Percentiles rank a stretch among this genome's conserved stretches.
Conservation (phyloP, 192 early-diverging fungal species). For the Coemansia sp. region DNA sequence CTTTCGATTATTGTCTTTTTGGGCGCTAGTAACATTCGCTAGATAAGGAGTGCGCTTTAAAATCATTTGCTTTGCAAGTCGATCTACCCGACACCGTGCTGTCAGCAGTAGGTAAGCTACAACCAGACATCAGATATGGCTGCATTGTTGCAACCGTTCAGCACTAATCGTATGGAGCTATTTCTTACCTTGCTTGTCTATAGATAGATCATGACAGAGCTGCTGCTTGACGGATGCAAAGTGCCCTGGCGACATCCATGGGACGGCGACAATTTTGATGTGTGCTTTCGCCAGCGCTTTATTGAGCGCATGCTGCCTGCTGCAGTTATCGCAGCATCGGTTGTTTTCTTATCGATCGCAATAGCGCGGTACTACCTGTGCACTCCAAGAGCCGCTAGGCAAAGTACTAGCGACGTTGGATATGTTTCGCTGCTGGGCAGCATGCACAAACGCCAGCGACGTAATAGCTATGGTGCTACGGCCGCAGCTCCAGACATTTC, state of each 20-base stretch:
- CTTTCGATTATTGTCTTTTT: too few relatives aligned
- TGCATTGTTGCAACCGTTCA: background rate
- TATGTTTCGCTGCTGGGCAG: conserved; percentile 7
- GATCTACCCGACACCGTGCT: too few relatives aligned
- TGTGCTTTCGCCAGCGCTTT: conserved; percentile 43
- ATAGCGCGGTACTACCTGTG: conserved; percentile 16
- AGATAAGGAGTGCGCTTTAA: too few relatives aligned
- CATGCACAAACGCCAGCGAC: background rate
- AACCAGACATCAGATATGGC: background rate
- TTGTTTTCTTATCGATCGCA: conserved; percentile 7
- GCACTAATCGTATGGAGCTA: background rate
- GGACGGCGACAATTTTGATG: conserved; percentile 45
- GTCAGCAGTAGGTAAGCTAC: background rate
- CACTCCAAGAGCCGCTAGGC: background rate
- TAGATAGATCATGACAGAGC: conserved; percentile 10
- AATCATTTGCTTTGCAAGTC: too few relatives aligned
- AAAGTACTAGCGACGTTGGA: background rate
- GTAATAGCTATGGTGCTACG: background rate
- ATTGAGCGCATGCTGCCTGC: conserved; percentile 31
- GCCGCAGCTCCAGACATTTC: background rate
- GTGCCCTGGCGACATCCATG: conserved; percentile 45
- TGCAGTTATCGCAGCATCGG: conserved; percentile 17
- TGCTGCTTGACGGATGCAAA: conserved; percentile 7
- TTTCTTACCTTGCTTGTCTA: background rate
- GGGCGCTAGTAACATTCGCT: too few relatives aligned